Base-by-base conservation (phyloP, 169 alveolate species). In the Blepharisma undulans region DNA sequence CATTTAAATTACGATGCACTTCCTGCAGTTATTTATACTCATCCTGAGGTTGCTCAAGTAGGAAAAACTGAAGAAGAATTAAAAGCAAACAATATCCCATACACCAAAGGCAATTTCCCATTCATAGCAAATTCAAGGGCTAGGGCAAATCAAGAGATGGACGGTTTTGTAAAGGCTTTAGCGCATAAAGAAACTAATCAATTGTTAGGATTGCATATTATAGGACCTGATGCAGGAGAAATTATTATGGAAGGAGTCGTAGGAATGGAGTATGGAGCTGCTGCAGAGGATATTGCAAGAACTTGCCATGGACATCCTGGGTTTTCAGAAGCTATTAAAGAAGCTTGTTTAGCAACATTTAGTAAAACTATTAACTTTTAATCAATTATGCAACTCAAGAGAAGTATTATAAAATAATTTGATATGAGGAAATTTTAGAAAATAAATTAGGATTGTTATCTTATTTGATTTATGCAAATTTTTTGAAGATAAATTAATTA, bases 281-380 rank as follows among this genome's bases (percentile, higher is more conserved):
- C 99, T 25, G 94, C 99, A 76, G 99, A 98, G 92, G 99, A 98
- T 92, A 95, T 99, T 59, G 99, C 99, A 4, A 96, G 99, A 89
- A 98, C 99, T 89, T 98, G 99, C 94, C 99, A 97, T 94, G 99
- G 99, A 34, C 99, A 99, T 92, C 99, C 99, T 59, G 99, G 99
- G 71, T 96, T 99, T 59, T 97, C 99, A 6, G 99, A 99, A 95
- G 99, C 99, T 21, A 93, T 98, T 71, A 98, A 98, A 92, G 99
- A 98, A 92, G 99, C 99, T 0, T 97, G 99, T 87, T 94, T 98
- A 98, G 99, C 98, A 19, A 97, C 99, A 59, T 98, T 96, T 92
- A 98, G 93, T 92, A 98, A 98, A 93, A 98, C 99, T 61, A 98
- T 98, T 86, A 99, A 99, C 93, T 88, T 96, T 92, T 97, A 86